Evolutionary conservation across 495 filamentous ascomycete genomes (phyloP).

Genomic region (Neurospora sp.): DNA sequence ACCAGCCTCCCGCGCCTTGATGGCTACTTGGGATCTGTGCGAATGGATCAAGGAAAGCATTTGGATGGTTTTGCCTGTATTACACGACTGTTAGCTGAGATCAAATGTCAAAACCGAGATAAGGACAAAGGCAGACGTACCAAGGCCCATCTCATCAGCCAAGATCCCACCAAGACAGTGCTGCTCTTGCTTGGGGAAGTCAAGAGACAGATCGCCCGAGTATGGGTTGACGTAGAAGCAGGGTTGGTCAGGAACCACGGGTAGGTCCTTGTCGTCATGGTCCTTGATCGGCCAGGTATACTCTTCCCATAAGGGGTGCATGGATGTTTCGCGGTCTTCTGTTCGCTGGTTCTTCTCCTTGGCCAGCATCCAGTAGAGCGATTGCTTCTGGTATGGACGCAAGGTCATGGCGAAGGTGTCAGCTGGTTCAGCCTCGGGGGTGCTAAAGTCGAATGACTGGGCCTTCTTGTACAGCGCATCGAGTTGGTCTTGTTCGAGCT

Average conservation of each 20-base stretch:
- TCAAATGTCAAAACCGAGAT: not conserved
- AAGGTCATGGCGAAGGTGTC: slow-evolving; percentile 72
- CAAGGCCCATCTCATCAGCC: slow-evolving; percentile 85
- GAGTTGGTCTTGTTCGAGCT: slow-evolving; percentile 91
- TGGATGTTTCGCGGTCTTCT: slow-evolving; percentile 54
- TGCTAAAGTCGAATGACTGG: slow-evolving; percentile 91
- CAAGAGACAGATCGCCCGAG: slow-evolving; percentile 84
- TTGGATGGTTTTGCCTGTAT: slow-evolving; percentile 75
- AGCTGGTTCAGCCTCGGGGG: slow-evolving; percentile 73
- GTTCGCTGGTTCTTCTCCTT: slow-evolving; percentile 77
- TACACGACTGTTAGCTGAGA: not conserved
- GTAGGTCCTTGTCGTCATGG: slow-evolving; percentile 67
- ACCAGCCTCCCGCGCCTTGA: slow-evolving; percentile 46
- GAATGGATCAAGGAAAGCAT: slow-evolving; percentile 92
- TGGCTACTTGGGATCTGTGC: slow-evolving; percentile 52
- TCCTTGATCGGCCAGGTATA: slow-evolving; percentile 85
- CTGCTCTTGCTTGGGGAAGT: slow-evolving; percentile 88
- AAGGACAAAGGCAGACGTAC: not conserved
- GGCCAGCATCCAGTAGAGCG: slow-evolving; percentile 86
- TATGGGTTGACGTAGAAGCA: slow-evolving; percentile 95
- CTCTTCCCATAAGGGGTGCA: slow-evolving; percentile 98
- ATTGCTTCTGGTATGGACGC: slow-evolving; percentile 91
- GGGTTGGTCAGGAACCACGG: slow-evolving; percentile 49
- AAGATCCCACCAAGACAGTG: slow-evolving; percentile 89
- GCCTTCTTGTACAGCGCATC: slow-evolving; percentile 92